Percentiles rank a stretch among this genome's conserved stretches.
These are phyloP conservation scores for Tripterygium wilfordii DNA, from an alignment of 177 flowering plant genomes.

Conservation along the genomic window DNA sequence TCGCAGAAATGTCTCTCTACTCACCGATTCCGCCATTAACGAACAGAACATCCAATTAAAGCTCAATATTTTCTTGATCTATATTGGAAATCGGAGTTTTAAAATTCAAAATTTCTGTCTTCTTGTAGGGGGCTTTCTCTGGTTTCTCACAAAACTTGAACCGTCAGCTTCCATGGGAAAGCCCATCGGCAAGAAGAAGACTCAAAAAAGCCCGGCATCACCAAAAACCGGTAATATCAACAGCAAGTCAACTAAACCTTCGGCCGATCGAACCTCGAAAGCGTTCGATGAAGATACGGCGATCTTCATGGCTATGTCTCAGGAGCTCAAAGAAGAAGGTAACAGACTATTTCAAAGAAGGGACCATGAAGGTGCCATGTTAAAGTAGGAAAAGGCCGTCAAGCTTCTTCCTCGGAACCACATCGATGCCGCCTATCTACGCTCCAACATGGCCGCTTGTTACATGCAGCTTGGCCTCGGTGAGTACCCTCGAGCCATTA, in stretches of 20 bases:
- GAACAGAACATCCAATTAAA: no score
- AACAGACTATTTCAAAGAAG: slow-evolving; percentile 50
- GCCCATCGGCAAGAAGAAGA: slow-evolving; percentile 57
- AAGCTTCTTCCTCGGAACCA: slow-evolving; percentile 53
- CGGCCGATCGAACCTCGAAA: slow-evolving; percentile 20
- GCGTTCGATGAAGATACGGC: slow-evolving; percentile 62
- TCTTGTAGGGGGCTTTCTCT: no score
- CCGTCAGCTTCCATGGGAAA: slow-evolving; percentile 53
- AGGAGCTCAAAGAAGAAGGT: slow-evolving; percentile 69
- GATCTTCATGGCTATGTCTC: slow-evolving; percentile 57
- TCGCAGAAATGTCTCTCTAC: no score
- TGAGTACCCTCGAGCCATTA: slow-evolving; percentile 61
- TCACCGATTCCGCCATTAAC: no score
- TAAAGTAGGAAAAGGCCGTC: slow-evolving; percentile 63
- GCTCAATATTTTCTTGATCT: no score
- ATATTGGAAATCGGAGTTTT: no score
- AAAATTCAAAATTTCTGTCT: no score
- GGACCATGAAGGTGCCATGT: slow-evolving; percentile 66
- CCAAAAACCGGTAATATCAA: slow-evolving; percentile 15
- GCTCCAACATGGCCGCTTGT: slow-evolving; percentile 55
- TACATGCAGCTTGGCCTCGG: slow-evolving; percentile 69
- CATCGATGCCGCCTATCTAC: slow-evolving; percentile 53
- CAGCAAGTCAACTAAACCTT: slow-evolving; percentile 15
- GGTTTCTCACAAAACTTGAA: no score
- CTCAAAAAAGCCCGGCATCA: slow-evolving; percentile 10